Base-by-base conservation (phyloP, 75 land plant species). In the Pinus tabuliformis region DNA sequence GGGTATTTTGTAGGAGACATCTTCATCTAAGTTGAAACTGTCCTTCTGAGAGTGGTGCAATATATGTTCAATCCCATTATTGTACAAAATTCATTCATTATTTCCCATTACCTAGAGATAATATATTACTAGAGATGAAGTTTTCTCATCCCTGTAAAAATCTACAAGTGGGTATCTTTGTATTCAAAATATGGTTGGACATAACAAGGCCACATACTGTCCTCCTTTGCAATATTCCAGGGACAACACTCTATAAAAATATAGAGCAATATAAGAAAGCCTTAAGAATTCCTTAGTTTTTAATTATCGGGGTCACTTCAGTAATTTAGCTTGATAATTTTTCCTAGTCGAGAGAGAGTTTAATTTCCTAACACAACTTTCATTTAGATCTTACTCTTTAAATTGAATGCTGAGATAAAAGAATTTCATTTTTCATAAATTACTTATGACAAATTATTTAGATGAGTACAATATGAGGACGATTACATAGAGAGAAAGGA, bases 291-390 rank as follows among this genome's bases (percentile, higher is more conserved):
- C 81, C 94, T 62, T 84, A 89, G 4, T 87, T 91, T 74, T 89
- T 96, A 60, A 86, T 96, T 57, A 76, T 94, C n/a, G 80, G 88
- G 4, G 49, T 94, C 26, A 94, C 88, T 70, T 86, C 94, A 33
- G 90, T 94, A 6, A 89, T 94, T 65, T 91, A 87, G 78, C 94
- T 96, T 74, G 92, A 95, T 4, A 96, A 96, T 77, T 86, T 95
- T 39, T 90, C 84, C 58, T 90, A 92, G 66, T 68, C 94, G 12
- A 95, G 93, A 76, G 97, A 94, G 79, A 95, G 98, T 95, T 94
- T 7, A 21, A 52, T 75, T 20, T 4, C 5, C 17, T 56, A 5
- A 8, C 30, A 15, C n/a, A 24, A 13, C 1, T 30, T 24, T 20
- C 21, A 62, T 56, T 30, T 37, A 17, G 26, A 26, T 68, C 8